phyloP scores from a whole-genome alignment of 1,284 basidiomycete species.

The Ceratobasidium theobromae region DNA sequence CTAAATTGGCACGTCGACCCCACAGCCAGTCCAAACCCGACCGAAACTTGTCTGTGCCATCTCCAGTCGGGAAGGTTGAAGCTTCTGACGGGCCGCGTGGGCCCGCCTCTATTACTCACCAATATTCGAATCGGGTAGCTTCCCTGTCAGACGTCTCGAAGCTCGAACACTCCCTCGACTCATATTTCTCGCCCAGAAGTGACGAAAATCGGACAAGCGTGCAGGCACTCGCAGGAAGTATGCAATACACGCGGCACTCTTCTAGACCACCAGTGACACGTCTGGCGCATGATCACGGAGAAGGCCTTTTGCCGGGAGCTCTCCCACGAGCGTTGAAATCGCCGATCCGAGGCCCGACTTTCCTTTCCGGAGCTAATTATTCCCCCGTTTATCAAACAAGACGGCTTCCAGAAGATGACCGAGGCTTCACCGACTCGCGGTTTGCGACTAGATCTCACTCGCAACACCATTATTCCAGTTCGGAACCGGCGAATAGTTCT shows the following conservation, averaged over 20 bases:
- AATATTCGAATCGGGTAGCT: neutral
- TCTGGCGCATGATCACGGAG: neutral
- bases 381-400: neutral
- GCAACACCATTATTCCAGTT: neutral
- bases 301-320: neutral
- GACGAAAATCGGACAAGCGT: neutral
- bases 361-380: conserved; percentile 2
- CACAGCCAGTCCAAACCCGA: neutral
- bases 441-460: neutral
- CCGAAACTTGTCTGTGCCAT: neutral
- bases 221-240: neutral
- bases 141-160: neutral
- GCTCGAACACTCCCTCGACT: neutral
- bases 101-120: neutral
- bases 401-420: neutral
- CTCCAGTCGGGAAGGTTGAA: neutral
- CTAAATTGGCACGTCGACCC: neutral
- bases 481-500: neutral
- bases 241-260: neutral
- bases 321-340: neutral
- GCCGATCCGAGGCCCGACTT: neutral
- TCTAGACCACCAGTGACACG: neutral
- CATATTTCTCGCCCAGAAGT: neutral
- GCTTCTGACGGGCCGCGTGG: neutral
- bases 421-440: neutral